Evolutionary conservation across 1,139 yeast species (phyloP), one percentile per base, ranked within the genome.

Genomic region (Kluyveromyces sp.): DNA sequence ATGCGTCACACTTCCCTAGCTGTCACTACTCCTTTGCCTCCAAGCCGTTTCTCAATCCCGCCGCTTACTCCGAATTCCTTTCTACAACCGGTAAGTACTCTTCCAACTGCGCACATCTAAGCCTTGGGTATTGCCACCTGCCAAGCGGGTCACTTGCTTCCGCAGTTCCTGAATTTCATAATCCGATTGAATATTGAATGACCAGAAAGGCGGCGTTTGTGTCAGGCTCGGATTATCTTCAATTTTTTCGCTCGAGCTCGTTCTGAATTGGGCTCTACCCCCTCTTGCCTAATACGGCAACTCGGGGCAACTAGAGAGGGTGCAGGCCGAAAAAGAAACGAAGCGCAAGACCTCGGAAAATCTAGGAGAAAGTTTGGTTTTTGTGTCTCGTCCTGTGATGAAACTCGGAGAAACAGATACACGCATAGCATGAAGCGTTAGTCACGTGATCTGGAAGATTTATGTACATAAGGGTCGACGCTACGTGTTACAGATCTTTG

Each of bases 401-500:
- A n/a, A n/a, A n/a, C n/a, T n/a, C n/a, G n/a, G n/a, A n/a, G n/a
- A n/a, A n/a, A n/a, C n/a, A n/a, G n/a, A n/a, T n/a, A n/a, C n/a
- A n/a, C n/a, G n/a, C n/a, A n/a, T n/a, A n/a, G n/a, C n/a, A n/a
- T n/a, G n/a, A n/a, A n/a, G n/a, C n/a, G n/a, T n/a, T n/a, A n/a
- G n/a, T n/a, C n/a, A n/a, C n/a, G n/a, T n/a, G n/a, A n/a, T n/a
- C n/a, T n/a, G n/a, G n/a, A n/a, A n/a, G n/a, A n/a, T n/a, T n/a
- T n/a, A n/a, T n/a, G n/a, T n/a, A 15, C 17, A 7, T 13, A 7
- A 15, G 7, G 33, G 33, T 30, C 13, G 11, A 13, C 17, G 36
- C 33, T 11, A 39, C 25, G 19, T 49, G 49, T 20, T 58, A 60
- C 13, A 67, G 49, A 3, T 48, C 42, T 15, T 60, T 52, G 17